These are phyloP conservation scores for Penicillium paxilli DNA, from an alignment of 495 filamentous ascomycete genomes.

Conservation along the genomic window DNA sequence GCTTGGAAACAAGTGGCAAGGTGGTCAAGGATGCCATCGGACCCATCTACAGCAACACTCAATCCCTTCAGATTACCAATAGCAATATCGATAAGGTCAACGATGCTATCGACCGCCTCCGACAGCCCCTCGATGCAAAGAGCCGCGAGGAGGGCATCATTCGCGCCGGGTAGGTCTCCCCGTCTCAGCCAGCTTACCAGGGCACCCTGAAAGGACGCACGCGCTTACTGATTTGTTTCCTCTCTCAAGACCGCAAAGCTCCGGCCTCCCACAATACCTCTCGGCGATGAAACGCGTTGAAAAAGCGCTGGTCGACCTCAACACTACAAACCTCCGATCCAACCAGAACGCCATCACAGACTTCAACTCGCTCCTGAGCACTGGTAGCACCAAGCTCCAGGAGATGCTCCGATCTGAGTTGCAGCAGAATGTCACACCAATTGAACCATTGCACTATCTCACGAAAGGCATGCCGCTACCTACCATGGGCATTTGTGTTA, in stretches of 20 bases:
- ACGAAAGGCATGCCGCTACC: constrained; percentile 64
- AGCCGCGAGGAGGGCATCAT: constrained; percentile 89
- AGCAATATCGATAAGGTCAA: constrained; percentile 86
- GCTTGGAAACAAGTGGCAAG: constrained; percentile 83
- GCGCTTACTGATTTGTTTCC: constrained; percentile 14
- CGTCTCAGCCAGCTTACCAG: neutral
- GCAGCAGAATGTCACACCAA: constrained; percentile 66
- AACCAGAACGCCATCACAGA: constrained; percentile 89
- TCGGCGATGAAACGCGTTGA: constrained; percentile 85
- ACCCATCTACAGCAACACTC: constrained; percentile 90
- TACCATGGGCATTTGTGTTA: neutral
- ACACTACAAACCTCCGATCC: constrained; percentile 80
- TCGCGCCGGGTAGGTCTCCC: constrained; percentile 62
- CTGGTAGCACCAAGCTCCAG: constrained; percentile 79
- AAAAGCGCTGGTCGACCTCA: constrained; percentile 76
- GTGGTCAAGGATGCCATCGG: constrained; percentile 89
- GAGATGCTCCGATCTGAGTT: constrained; percentile 75
- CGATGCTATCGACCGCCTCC: constrained; percentile 81
- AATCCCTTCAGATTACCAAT: constrained; percentile 78
- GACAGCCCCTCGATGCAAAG: constrained; percentile 84
- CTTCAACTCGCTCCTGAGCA: constrained; percentile 70
- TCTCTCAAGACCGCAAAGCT: constrained; percentile 65
- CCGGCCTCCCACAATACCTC: constrained; percentile 81
- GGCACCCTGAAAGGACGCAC: neutral
- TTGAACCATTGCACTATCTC: constrained; percentile 90